phyloP scores from a whole-genome alignment of 2,329 filamentous ascomycete genomes.

The Plectosphaerella plurivora region DNA sequence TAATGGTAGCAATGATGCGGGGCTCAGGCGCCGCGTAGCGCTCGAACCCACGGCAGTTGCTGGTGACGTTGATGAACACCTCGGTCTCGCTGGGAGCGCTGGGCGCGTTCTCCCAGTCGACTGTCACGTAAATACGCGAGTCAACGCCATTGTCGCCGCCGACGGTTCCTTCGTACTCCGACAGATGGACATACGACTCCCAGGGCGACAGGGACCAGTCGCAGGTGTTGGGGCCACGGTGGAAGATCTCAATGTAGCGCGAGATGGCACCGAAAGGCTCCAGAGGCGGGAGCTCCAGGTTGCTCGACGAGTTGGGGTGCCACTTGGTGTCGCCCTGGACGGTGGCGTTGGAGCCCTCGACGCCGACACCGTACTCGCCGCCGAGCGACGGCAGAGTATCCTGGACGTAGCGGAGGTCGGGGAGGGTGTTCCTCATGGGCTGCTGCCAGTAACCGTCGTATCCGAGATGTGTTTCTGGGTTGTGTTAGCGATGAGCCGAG shows the following conservation, averaged over 20 bases:
- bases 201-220: conserved; percentile 45
- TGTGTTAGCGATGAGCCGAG: neutral
- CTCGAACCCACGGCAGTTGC: conserved; percentile 37
- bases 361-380: conserved; percentile 58
- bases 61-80: conserved; percentile 49
- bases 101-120: conserved; percentile 59
- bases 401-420: conserved; percentile 57
- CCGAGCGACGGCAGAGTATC: conserved; percentile 51
- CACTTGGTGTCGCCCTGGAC: conserved; percentile 56
- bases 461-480: conserved; percentile 45
- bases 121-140: conserved; percentile 45
- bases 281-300: conserved; percentile 49
- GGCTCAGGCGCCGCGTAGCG: conserved; percentile 34
- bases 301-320: conserved; percentile 43
- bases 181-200: conserved; percentile 47
- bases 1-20: conserved; percentile 50
- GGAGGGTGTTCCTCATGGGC: conserved; percentile 65
- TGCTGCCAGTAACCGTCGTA: conserved; percentile 62
- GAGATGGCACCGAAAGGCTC: conserved; percentile 52
- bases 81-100: conserved; percentile 34
- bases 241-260: conserved; percentile 62
- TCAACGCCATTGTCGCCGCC: conserved; percentile 44
- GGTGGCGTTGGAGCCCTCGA: conserved; percentile 63
- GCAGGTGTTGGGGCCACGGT: conserved; percentile 49
- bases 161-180: conserved; percentile 43